phyloP scores from a whole-genome alignment of 2,329 filamentous ascomycete genomes.

The Aspergillus oerlinghausenensis region DNA sequence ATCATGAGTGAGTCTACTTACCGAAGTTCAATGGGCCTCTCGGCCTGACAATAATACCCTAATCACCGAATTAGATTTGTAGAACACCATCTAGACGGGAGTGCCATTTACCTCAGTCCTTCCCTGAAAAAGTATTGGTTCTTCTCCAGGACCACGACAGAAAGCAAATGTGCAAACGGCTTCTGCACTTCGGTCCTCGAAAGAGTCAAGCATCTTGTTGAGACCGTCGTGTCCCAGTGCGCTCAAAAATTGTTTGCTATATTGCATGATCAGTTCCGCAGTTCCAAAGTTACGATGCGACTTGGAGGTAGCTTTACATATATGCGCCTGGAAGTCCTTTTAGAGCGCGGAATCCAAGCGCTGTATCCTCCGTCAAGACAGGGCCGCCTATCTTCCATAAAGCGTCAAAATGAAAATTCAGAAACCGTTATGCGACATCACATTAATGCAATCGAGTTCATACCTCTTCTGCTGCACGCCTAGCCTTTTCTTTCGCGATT shows the following conservation, averaged over 20 bases:
- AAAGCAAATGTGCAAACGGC: slow-evolving; percentile 97
- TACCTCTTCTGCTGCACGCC: slow-evolving; percentile 73
- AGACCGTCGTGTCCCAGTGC: slow-evolving; percentile 77
- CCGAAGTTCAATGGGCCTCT: slow-evolving; percentile 79
- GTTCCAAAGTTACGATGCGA: background rate
- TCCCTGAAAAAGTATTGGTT: slow-evolving; percentile 87
- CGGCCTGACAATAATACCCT: slow-evolving; percentile 78
- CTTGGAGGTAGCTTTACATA: slow-evolving; percentile 57
- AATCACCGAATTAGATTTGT: slow-evolving; percentile 2
- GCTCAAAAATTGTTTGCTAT: slow-evolving; percentile 89
- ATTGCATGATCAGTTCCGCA: slow-evolving; percentile 3
- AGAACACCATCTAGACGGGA: background rate
- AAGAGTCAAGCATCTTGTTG: slow-evolving; percentile 84
- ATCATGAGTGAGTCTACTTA: slow-evolving; percentile 41
- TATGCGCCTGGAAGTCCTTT: slow-evolving; percentile 92
- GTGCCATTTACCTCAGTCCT: slow-evolving; percentile 63
- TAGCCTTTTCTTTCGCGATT: slow-evolving; percentile 83
- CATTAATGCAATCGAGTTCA: slow-evolving; percentile 17
- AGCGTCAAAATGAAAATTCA: background rate
- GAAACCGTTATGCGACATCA: background rate
- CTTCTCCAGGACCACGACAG: slow-evolving; percentile 74
- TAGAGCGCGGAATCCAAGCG: slow-evolving; percentile 85
- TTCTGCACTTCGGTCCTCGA: slow-evolving; percentile 84
- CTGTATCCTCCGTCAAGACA: slow-evolving; percentile 93
- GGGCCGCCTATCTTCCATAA: slow-evolving; percentile 67